Evolutionary conservation across 1,284 basidiomycete species (phyloP), one percentile per base, ranked within the genome.

Genomic region (Cryptococcus deneoformans): DNA sequence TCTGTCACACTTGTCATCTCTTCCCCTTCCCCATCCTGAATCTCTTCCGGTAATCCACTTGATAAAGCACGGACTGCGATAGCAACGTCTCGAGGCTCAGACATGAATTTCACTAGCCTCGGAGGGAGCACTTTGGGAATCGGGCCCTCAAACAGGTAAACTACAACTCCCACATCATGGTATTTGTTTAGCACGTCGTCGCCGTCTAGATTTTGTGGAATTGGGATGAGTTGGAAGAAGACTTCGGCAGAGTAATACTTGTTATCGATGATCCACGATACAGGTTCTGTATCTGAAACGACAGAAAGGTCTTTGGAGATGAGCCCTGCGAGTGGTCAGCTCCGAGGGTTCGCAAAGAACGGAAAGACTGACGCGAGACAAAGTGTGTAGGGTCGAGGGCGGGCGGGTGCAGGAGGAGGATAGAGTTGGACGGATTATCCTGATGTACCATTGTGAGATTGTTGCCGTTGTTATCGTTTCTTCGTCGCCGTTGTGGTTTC

Each of bases 161-260:
- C 6, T n/a, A 62, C 50, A n/a, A 62, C 61, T 34, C 57, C 62
- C 6, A 54, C 49, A 12, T 50, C 59, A 29, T 43, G 50, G 16
- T 40, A 61, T 7, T n/a, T 16, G 2, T 39, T 52, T 7, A 58
- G 40, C 49, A 8, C 9, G 10, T 36, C 49, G 20, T 5, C 36
- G 11, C 48, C 35, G 36, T 48, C 47, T 24, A 53, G n/a, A 8
- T 12, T 37, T 6, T 53, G 45, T 14, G 54, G 48, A 12, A 57
- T 9, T 5, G 56, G 45, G 12, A 44, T 20, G 10, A 42, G 10
- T 10, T 57, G 79, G 67, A 92, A 88, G 55, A 85, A 82, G 6
- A 92, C 87, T 53, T 83, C 77, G 4, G 90, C 90, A 10, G 85
- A 83, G 77, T 92, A 93, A 76, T 93, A 93, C 74, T 85, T 88